Evolutionary conservation across 352 stramenopile species (phyloP).

Genomic region (Phytophthora pluvialis): DNA sequence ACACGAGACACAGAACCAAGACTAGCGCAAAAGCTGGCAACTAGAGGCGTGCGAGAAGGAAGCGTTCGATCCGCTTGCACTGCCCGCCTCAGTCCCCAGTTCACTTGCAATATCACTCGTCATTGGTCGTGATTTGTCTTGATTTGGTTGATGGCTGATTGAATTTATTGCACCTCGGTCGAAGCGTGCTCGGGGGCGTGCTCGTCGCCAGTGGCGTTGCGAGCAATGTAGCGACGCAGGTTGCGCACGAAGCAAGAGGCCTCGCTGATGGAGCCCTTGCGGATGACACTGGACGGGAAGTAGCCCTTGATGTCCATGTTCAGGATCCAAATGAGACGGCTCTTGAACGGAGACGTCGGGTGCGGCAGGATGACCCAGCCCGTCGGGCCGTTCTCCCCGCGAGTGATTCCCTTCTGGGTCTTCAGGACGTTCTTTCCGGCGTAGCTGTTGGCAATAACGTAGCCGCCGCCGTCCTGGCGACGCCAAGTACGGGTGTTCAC

Average conservation of each 20-base stretch:
- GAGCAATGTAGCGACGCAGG: constrained; percentile 68
- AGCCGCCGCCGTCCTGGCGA: constrained; percentile 69
- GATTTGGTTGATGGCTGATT: constrained; percentile 27
- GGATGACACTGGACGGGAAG: constrained; percentile 79
- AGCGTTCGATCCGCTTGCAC: constrained; percentile 37
- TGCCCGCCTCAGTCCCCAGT: constrained; percentile 9
- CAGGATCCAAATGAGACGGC: constrained; percentile 80
- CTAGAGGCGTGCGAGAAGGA: constrained; percentile 3
- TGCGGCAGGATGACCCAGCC: constrained; percentile 81
- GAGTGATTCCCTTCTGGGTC: constrained; percentile 72
- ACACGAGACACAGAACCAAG: constrained; percentile 36
- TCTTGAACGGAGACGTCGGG: constrained; percentile 78
- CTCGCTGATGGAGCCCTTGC: constrained; percentile 82
- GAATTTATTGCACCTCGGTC: constrained; percentile 45
- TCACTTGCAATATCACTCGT: constrained; percentile 30
- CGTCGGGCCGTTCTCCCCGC: constrained; percentile 76
- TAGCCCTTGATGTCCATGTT: constrained; percentile 90
- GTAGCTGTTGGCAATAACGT: constrained; percentile 68
- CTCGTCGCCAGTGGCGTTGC: constrained; percentile 40
- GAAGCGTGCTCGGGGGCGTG: constrained; percentile 26
- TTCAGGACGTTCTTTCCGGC: constrained; percentile 79
- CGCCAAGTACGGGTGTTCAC: constrained; percentile 80
- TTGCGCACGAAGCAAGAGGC: constrained; percentile 84
- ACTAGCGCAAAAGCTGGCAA: constrained; percentile 21
- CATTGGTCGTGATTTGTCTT: constrained; percentile 34